Evolutionary conservation across 177 flowering plant species (phyloP), one percentile per base, ranked within the genome.

Genomic region (Vitis hybrid): DNA sequence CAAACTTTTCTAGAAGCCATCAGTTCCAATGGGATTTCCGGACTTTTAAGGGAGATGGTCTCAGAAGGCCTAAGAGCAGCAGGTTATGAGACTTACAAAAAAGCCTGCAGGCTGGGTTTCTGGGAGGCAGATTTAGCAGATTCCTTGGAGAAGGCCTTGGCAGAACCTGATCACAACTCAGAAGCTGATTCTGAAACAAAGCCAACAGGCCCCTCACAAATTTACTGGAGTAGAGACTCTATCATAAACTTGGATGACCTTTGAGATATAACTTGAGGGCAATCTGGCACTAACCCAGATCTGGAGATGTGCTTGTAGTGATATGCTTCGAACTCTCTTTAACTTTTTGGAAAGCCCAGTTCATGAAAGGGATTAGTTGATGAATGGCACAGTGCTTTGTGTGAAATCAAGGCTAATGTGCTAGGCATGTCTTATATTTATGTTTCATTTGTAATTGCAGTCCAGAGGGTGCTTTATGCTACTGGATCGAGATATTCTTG

Each of bases 31-130:
- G 79, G 72, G 48, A 63, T 70, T 49, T 56, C 64, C 67, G 85
- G 72, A 74, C 62, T 74, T 21, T 75, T 89, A 56, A 82, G 68
- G 75, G 84, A 88, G 48, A 68, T 89, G 86, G 85, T 86, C 1
- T 77, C 87, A 1, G 88, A 83, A 69, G 97, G 97, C 60, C 60
- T 89, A 18, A 88, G 77, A 79, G 91, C 83, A 48, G 75, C 93
- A 15, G 73, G 84, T 5, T 92, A 90, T 55, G 81, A 77, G 59
- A 74, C 83, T 18, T 94, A 91, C 70, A 77, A 64, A 68, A 85
- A 74, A 65, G 85, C 78, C 5, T 94, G 93, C 67, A 65, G 68
- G 17, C 74, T 80, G 69, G 85, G 86, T 60, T 64, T 86, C 30
- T 85, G 86, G 93, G 91, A 86, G 60, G 65, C 72, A 6, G 77